These are phyloP conservation scores for Xylaria scruposa DNA, from an alignment of 495 filamentous ascomycete genomes.

Conservation along the genomic window DNA sequence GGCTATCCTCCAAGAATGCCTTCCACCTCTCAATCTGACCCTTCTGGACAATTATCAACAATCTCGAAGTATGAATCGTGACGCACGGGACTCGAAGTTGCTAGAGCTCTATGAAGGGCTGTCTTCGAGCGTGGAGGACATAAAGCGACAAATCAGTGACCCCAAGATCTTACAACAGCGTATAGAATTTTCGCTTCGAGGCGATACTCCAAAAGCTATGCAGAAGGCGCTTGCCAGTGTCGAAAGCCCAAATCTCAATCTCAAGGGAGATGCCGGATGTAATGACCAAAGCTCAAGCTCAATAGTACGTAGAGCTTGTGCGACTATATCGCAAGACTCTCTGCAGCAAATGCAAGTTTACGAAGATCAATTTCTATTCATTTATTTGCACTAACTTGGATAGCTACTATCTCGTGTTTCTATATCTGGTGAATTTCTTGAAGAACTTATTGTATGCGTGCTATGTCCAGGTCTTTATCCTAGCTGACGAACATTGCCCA, in stretches of 20 bases:
- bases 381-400: not conserved
- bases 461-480: not conserved
- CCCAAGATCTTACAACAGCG: not conserved
- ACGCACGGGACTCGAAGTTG: not conserved
- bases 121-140: not conserved
- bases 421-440: not conserved
- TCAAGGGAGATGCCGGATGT: not conserved
- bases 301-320: not conserved
- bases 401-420: not conserved
- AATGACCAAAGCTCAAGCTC: not conserved
- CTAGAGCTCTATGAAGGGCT: too few species aligned
- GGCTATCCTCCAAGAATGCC: not conserved
- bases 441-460: not conserved
- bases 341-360: not conserved
- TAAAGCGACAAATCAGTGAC: not conserved
- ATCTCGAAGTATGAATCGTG: not conserved
- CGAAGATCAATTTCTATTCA: too few species aligned
- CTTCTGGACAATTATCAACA: not conserved
- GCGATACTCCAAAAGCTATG: not conserved
- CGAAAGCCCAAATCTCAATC: not conserved
- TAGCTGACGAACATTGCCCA: not conserved
- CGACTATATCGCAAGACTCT: not conserved
- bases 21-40: not conserved
- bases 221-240: not conserved
- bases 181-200: not conserved